phyloP scores from a whole-genome alignment of 2,329 filamentous ascomycete species.

The Alternaria tenuissima region DNA sequence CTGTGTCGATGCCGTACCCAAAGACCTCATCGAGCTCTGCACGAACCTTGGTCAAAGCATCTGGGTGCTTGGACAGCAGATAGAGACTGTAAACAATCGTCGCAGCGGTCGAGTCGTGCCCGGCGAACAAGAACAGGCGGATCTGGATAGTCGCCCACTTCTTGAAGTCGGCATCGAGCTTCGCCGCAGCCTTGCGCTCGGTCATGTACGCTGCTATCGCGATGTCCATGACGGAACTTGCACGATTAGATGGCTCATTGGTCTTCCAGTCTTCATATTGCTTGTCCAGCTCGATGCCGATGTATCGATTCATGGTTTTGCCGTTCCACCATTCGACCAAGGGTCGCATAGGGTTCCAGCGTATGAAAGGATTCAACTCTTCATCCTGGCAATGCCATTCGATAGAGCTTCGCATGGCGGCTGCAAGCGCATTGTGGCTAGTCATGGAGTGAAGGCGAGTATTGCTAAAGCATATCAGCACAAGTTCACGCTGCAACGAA shows the following conservation, averaged over 20 bases:
- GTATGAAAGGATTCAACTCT: conserved; percentile 21
- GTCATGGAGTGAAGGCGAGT: conserved; percentile 25
- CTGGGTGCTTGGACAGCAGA: conserved; percentile 37
- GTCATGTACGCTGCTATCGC: conserved; percentile 19
- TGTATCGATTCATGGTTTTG: conserved; percentile 14
- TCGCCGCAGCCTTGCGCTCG: conserved; percentile 7
- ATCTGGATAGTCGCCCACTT: conserved; percentile 10
- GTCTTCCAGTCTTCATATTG: too few relatives aligned
- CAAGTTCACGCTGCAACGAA: too few relatives aligned
- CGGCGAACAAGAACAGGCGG: conserved; percentile 38
- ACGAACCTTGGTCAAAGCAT: conserved; percentile 29
- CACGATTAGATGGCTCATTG: not conserved
- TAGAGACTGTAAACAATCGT: conserved; percentile 44
- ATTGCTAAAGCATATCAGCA: conserved; percentile 3
- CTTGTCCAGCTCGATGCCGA: too few relatives aligned
- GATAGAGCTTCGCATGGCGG: conserved; percentile 13
- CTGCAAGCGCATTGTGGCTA: conserved; percentile 13
- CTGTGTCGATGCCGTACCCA: conserved; percentile 24
- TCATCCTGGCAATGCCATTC: conserved; percentile 13
- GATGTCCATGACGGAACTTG: conserved; percentile 26
- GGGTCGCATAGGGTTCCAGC: conserved; percentile 13
- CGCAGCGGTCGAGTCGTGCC: conserved; percentile 47
- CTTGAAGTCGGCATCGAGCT: conserved; percentile 34
- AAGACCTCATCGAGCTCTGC: conserved; percentile 45
- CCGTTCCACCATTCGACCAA: conserved; percentile 22